A percentile compares a stretch with the other conserved stretches of the same genome.
Conservation (phyloP, 225 moss, liverwort and hornwort species). For the Marchantia paleacea region DNA sequence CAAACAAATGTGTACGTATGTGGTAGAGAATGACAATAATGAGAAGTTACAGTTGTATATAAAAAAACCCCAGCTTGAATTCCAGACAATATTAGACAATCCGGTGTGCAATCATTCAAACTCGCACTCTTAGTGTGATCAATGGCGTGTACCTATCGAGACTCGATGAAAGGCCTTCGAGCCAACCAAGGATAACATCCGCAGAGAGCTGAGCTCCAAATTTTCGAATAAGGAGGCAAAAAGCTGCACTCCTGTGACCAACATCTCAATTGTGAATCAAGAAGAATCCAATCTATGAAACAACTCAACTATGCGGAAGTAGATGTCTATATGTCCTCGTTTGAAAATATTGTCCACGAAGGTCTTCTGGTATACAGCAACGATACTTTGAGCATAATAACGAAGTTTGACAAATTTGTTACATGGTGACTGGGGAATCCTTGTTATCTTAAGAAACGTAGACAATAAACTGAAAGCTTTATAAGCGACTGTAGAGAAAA, state of each 20-base stretch:
- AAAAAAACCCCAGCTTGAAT: background rate
- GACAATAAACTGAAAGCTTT: background rate
- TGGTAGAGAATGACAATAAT: background rate
- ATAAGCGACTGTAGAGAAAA: background rate
- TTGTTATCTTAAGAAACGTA: too few relatives aligned
- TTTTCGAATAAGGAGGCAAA: constrained; percentile 68
- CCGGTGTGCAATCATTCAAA: too few relatives aligned
- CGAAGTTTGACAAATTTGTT: background rate
- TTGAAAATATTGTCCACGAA: background rate
- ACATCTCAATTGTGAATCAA: background rate
- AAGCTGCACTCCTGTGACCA: constrained; percentile 70
- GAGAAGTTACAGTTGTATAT: background rate
- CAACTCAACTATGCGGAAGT: background rate
- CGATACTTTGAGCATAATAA: background rate
- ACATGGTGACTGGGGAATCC: background rate
- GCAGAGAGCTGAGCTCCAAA: constrained; percentile 60
- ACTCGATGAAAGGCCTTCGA: constrained; percentile 65
- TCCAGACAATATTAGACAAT: too few relatives aligned
- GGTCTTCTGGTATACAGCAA: background rate
- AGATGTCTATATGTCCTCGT: background rate
- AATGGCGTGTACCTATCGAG: constrained; percentile 59
- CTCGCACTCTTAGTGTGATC: background rate
- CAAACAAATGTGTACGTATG: background rate
- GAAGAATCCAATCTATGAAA: background rate
- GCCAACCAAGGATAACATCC: constrained; percentile 55